phyloP scores from a whole-genome alignment of 129 eudicot species.

The Escallonia herrerae region DNA sequence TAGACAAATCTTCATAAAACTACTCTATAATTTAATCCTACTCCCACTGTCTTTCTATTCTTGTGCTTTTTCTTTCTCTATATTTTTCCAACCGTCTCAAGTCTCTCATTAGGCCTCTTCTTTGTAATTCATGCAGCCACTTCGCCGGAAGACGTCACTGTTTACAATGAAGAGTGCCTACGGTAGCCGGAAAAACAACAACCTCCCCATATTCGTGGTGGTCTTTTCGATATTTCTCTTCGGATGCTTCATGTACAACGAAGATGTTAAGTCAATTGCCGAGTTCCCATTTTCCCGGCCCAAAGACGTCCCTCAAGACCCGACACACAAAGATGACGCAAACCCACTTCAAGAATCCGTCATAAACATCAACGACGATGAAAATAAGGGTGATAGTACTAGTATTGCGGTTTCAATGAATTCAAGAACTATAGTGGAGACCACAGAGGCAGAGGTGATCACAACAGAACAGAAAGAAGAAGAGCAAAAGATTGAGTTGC shows the following conservation, averaged over 20 bases:
- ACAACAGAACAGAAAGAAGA: conserved; percentile 3
- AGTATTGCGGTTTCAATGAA: conserved; percentile 13
- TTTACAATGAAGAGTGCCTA: conserved; percentile 39
- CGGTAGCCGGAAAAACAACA: conserved; percentile 64
- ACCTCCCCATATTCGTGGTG: conserved; percentile 55
- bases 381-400: too few species aligned
- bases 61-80: conserved; percentile 3
- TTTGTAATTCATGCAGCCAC: conserved; percentile 43
- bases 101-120: conserved; percentile 6
- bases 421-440: conserved; percentile 50
- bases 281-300: conserved; percentile 72
- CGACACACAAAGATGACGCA: not conserved
- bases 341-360: conserved; percentile 7
- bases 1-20: conserved; percentile 12
- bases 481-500: conserved; percentile 32
- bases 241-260: conserved; percentile 87
- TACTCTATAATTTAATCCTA: too few species aligned
- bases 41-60: too few species aligned
- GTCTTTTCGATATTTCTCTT: conserved; percentile 71
- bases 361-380: not conserved
- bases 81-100: conserved; percentile 17
- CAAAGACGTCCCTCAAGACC: conserved; percentile 5
- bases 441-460: conserved; percentile 7
- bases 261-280: conserved; percentile 82
- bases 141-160: conserved; percentile 62